phyloP scores from a whole-genome alignment of 1,284 basidiomycete species.

The Sutorius eximius region DNA sequence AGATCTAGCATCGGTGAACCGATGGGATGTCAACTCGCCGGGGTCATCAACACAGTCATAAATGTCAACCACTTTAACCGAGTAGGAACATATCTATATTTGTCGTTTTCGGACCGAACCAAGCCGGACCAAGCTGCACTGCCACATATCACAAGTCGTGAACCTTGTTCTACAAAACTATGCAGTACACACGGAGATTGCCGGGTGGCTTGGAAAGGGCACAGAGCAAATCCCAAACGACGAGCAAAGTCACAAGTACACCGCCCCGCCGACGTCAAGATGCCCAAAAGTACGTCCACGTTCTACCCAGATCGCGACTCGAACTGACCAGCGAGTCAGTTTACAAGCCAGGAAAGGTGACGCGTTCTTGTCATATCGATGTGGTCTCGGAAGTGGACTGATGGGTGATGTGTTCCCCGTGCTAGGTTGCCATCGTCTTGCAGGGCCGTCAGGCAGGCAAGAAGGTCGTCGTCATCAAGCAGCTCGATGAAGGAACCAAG shows the following conservation, averaged over 20 bases:
- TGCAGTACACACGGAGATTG: conserved; percentile 25
- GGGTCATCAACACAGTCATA: too few species aligned
- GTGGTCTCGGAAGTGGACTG: conserved; percentile 1
- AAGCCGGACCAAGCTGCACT: neutral
- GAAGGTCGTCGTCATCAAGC: conserved; percentile 91
- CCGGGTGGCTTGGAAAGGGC: conserved; percentile 33
- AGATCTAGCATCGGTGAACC: neutral
- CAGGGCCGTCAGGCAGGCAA: conserved; percentile 95
- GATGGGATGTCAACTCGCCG: neutral
- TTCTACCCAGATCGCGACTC: neutral
- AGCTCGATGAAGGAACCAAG: conserved; percentile 85
- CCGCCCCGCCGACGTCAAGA: conserved; percentile 34
- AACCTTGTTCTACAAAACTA: conserved; percentile 20
- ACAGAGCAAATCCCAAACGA: conserved; percentile 5
- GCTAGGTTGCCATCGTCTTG: conserved; percentile 89
- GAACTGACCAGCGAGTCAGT: conserved; percentile 50
- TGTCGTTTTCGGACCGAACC: too few species aligned
- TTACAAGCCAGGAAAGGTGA: conserved; percentile 98
- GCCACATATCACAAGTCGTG: neutral
- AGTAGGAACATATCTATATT: too few species aligned
- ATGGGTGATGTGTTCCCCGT: neutral
- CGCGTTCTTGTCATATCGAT: neutral
- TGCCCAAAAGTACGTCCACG: conserved; percentile 33
- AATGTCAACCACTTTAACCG: neutral
- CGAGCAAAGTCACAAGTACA: conserved; percentile 15